phyloP scores from a whole-genome alignment of 2,329 filamentous ascomycete genomes.

The Cladophialophora bantiana region DNA sequence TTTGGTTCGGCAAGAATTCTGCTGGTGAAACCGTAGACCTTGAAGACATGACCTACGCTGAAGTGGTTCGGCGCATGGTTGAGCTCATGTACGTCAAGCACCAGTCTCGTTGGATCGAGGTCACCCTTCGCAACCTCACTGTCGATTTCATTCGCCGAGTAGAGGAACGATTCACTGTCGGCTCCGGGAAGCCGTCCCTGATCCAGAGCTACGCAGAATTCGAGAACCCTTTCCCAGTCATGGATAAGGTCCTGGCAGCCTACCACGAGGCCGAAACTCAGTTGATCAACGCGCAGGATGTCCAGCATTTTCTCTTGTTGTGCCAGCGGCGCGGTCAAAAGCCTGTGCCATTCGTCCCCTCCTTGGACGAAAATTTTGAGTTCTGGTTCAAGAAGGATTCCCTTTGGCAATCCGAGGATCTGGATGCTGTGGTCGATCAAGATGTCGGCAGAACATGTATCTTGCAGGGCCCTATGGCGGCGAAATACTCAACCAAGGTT shows the following conservation, averaged over 20 bases:
- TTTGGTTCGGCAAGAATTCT: constrained; percentile 91
- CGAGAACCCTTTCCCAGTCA: constrained; percentile 76
- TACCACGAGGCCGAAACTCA: constrained; percentile 89
- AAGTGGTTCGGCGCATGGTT: constrained; percentile 85
- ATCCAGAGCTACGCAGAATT: constrained; percentile 92
- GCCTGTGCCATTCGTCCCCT: constrained; percentile 92
- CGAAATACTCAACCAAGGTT: constrained; percentile 84
- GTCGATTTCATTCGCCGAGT: constrained; percentile 96
- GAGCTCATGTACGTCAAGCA: constrained; percentile 92
- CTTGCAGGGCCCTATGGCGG: constrained; percentile 91
- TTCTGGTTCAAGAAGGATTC: constrained; percentile 99
- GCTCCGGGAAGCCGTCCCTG: constrained; percentile 74
- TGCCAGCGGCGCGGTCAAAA: constrained; percentile 94
- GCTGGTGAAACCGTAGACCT: constrained; percentile 82
- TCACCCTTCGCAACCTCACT: constrained; percentile 79
- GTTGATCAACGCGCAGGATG: constrained; percentile 97
- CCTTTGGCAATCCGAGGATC: constrained; percentile 97
- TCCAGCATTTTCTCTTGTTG: constrained; percentile 93
- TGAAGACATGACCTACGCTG: constrained; percentile 94
- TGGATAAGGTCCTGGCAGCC: constrained; percentile 78
- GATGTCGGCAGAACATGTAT: constrained; percentile 97
- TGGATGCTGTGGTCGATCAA: constrained; percentile 93
- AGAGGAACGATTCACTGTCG: constrained; percentile 91
- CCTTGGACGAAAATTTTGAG: constrained; percentile 96
- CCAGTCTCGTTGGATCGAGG: constrained; percentile 89